Base-by-base conservation (phyloP, 1,284 basidiomycete species). In the Rhizoctonia solani region DNA sequence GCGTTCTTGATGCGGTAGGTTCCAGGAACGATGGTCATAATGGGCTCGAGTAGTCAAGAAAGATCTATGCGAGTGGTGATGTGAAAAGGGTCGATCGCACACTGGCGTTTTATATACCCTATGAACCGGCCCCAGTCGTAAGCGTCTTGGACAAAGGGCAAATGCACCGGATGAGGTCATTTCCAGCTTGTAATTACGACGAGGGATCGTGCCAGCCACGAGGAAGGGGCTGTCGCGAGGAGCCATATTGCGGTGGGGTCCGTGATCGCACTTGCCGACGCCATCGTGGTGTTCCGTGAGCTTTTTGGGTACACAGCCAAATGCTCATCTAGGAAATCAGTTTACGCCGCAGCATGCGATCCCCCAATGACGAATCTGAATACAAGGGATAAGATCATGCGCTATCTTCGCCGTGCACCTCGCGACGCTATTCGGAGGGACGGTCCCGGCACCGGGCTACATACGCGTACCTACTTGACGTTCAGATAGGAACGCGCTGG, bases 241-340 rank as follows among this genome's bases (percentile, higher is more conserved):
- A 53, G 59, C 59, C 37, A 44, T 53, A 30, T 53, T 29, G n/a
- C 21, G 41, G 16, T 53, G 34, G 42, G 32, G 16, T 37, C 49
- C 49, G 46, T 37, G 49, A 52, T 41, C 37, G 49, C 39, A 41
- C 32, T 39, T 44, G 41, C 41, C 42, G 41, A 13, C 41, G 41
- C n/a, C 27, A 37, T 46, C 50, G 34, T 46, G 29, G 27, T 14
- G 29, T 47, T 25, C 42, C 63, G 41, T 37, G 21, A 42, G 29
- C 21, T 21, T 21, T 52, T 54, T 66, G 32, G n/a, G 42, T 66
- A 41, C 63, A 66, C 63, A 66, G 63, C 63, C 55, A 41, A 47
- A 54, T 39, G 4, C 63, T 13, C 50, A 66, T 66, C 63, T 42
- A 66, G 63, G 37, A 66, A 47, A 66, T 66, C 63, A 66, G 63